Percentiles rank a stretch among this genome's conserved stretches.
Evolutionary conservation across 768 basidiomycete species (phyloP).

Genomic region (Tylopilus vinaceipallidus): DNA sequence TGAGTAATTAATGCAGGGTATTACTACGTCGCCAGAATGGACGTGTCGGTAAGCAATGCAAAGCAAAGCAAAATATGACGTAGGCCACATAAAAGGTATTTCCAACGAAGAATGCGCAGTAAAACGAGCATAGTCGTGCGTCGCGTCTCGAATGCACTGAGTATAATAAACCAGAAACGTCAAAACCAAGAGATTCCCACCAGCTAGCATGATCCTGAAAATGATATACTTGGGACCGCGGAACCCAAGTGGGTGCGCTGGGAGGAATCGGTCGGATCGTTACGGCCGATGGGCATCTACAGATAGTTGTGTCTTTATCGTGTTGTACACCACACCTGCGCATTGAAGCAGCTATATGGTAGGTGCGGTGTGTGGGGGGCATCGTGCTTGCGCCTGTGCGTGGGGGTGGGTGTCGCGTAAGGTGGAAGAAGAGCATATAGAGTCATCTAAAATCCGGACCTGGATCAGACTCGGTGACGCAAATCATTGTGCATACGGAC

Average conservation of each 20-base stretch:
- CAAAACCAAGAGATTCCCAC: constrained; percentile 1
- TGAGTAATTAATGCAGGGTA: no score
- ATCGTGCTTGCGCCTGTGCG: neutral
- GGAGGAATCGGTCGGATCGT: neutral
- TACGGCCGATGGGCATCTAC: neutral
- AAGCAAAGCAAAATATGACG: constrained; percentile 1
- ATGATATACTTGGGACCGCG: neutral
- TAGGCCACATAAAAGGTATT: constrained; percentile 6
- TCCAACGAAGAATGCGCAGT: constrained; percentile 23
- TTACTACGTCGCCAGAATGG: neutral
- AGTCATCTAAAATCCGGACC: constrained; percentile 8
- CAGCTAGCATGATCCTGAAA: neutral
- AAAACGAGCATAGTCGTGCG: constrained; percentile 19
- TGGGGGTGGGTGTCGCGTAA: neutral
- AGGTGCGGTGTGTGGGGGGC: constrained; percentile 1
- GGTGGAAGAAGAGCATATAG: no score
- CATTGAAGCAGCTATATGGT: constrained; percentile 3
- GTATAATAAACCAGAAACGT: constrained; percentile 1
- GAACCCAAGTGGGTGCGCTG: neutral
- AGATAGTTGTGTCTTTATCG: neutral
- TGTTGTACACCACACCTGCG: constrained; percentile 27
- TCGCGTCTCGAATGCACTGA: neutral
- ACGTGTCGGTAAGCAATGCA: neutral
- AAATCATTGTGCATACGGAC: constrained; percentile 10
- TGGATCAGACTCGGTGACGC: neutral